A percentile compares a stretch with the other conserved stretches of the same genome.
Conservation (phyloP, 108 stramenopile genomes). For the Pseudonitzschia pungens region DNA sequence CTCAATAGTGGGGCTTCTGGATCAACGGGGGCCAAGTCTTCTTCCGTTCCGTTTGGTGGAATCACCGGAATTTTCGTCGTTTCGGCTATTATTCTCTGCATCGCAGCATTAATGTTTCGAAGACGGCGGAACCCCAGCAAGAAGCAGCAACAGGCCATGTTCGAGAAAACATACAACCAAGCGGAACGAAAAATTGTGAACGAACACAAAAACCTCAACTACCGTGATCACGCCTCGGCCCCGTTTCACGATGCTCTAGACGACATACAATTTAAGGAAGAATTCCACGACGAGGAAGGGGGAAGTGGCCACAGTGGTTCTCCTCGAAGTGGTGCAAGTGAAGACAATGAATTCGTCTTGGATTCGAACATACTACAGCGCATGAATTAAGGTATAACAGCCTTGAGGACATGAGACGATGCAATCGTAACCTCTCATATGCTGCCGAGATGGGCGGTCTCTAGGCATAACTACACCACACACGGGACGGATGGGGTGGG, state of each 20-base stretch:
- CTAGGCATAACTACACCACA: neutral
- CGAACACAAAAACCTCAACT: constrained; percentile 6
- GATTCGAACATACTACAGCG: constrained; percentile 29
- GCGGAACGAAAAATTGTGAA: constrained; percentile 6
- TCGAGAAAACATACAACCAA: constrained; percentile 4
- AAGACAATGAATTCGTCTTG: constrained; percentile 8
- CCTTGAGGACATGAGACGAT: neutral
- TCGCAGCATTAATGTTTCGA: neutral
- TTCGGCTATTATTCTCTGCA: neutral
- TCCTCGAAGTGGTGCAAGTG: neutral
- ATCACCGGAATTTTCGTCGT: neutral
- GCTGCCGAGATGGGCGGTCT: neutral
- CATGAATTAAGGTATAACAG: constrained; percentile 35
- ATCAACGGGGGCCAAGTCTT: neutral
- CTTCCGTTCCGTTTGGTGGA: neutral
- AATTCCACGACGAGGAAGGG: constrained; percentile 16
- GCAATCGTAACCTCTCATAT: neutral
- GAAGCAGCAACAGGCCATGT: constrained; percentile 1
- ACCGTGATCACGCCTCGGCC: constrained; percentile 2
- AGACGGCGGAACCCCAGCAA: neutral
- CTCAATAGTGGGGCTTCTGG: neutral
- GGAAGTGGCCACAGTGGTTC: neutral
- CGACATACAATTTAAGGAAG: neutral
- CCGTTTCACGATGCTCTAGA: neutral
- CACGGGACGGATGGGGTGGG: neutral